These are phyloP conservation scores for Lophiotrema nucula DNA, from an alignment of 495 filamentous ascomycete genomes.

Conservation along the genomic window DNA sequence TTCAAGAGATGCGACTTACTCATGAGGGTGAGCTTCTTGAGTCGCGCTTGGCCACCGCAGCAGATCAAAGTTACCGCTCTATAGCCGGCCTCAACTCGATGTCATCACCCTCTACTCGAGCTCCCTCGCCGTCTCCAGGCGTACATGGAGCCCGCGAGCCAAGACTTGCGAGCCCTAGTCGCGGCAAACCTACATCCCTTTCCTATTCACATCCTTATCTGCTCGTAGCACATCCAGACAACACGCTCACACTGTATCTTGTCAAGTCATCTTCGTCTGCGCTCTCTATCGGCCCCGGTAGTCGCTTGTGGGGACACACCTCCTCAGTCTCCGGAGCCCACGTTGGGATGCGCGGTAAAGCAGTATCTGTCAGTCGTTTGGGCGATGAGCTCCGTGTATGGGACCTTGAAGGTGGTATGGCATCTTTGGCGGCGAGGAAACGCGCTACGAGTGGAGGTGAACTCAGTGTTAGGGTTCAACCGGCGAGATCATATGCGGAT, in stretches of 20 bases:
- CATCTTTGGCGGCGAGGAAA: constrained; percentile 45
- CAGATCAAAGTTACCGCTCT: constrained; percentile 42
- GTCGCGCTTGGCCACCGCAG: constrained; percentile 55
- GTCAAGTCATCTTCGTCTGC: constrained; percentile 68
- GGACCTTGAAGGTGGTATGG: constrained; percentile 80
- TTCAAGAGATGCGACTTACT: constrained; percentile 78
- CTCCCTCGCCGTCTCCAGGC: constrained; percentile 16
- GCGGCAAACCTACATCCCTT: constrained; percentile 63
- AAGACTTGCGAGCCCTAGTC: constrained; percentile 3
- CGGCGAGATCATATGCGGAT: constrained; percentile 38
- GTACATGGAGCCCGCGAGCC: neutral
- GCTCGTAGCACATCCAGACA: constrained; percentile 82
- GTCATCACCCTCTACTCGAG: constrained; percentile 24
- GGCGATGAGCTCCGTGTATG: constrained; percentile 90
- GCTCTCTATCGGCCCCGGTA: constrained; percentile 71
- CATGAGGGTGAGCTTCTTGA: constrained; percentile 52
- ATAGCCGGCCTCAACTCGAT: constrained; percentile 17
- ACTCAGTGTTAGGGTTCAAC: constrained; percentile 56
- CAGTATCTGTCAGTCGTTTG: constrained; percentile 77
- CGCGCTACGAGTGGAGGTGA: constrained; percentile 44
- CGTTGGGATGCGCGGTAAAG: constrained; percentile 83
- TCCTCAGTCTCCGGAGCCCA: constrained; percentile 84
- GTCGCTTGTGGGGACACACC: constrained; percentile 88
- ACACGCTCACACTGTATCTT: constrained; percentile 84
- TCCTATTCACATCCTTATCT: constrained; percentile 92